Evolutionary conservation across 768 basidiomycete genomes (phyloP), one percentile per base, ranked within the genome.

Genomic region (Kwoniella newhampshirensis): DNA sequence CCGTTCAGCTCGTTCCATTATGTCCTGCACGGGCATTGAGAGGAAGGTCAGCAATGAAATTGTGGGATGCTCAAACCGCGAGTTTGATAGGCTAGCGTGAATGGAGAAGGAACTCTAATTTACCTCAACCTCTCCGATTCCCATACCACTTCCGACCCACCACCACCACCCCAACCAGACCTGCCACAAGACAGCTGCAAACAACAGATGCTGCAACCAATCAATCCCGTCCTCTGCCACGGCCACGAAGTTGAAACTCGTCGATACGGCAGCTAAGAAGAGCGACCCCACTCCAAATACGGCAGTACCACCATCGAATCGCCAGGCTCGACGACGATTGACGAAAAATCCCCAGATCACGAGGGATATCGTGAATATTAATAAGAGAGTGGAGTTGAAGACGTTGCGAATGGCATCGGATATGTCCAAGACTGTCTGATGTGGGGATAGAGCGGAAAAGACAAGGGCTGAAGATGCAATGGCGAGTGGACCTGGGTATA

Each of bases 161-260:
- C 92, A 97, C 92, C 92, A 97, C 90, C 91, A 97, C 0, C 89
- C 91, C 20, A 96, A 77, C 77, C 93, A 94, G 32, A 72, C 90
- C 80, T 99, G 96, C 96, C 96, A 99, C 18, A 98, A 82, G 11
- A 97, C 84, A 48, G 96, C 85, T 7, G 88, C 86, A 85, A 91
- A 93, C 77, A 91, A 84, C 50, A 97, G 80, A 21, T 86, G 84
- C 0, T 91, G 89, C 55, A 97, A 81, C 96, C 96, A 98, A n/a
- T 84, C 79, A 61, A 89, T 88, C 66, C 90, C 85, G 60, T 94
- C 87, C 68, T 88, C 85, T 51, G 86, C 86, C 36, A 99, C 87
- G 68, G 91, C 90, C 8, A 93, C 75, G 66, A 97, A 88, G 59
- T 93, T 76, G 75, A 94, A 86, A 0, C 82, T 85, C 2, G 91